Evolutionary conservation across 768 basidiomycete species (phyloP), one percentile per base, ranked within the genome.

Genomic region (Lepiota brunneoincarnata): DNA sequence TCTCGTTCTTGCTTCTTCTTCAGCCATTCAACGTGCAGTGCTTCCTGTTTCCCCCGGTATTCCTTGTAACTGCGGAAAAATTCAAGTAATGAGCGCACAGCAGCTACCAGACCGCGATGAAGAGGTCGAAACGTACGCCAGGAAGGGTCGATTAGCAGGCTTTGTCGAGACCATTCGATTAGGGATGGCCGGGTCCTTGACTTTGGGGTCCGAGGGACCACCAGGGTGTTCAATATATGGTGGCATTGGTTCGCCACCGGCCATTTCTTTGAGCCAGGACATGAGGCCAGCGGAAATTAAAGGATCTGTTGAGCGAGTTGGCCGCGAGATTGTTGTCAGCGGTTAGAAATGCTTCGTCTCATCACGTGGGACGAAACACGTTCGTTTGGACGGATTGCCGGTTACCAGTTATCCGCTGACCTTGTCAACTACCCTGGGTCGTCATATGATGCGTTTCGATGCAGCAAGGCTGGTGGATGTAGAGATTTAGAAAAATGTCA

Each of bases 71-170:
- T 90, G 62, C 51, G 57, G 54, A 53, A 54, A 45, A 41, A 40
- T 62, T 37, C 34, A 55, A 36, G 40, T 60, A 40, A 63, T 50
- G 56, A 51, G 23, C 54, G 11, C 11, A 47, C n/a, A 17, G 43
- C 34, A 44, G 44, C 23, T 15, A 34, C n/a, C n/a, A n/a, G n/a
- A n/a, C n/a, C n/a, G n/a, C n/a, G n/a, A n/a, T 37, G 45, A 14
- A 18, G 36, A 18, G n/a, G 24, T 45, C 6, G 56, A 48, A 26
- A 67, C 63, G 59, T 73, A 93, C 84, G 83, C 83, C 24, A 95
- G 80, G 70, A 91, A 93, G 7, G 94, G 91, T 55, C 78, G 76
- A 72, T 96, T 97, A 26, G 93, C 91, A 39, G 82, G 70, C 74
- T 95, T 96, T 58, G 81, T 82, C 23, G 87, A 81, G 36, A 95